Percentiles rank a stretch among this genome's conserved stretches.
These are phyloP conservation scores for Bruguiera parviflora DNA, from an alignment of 345 rosid species.

Conservation along the genomic window DNA sequence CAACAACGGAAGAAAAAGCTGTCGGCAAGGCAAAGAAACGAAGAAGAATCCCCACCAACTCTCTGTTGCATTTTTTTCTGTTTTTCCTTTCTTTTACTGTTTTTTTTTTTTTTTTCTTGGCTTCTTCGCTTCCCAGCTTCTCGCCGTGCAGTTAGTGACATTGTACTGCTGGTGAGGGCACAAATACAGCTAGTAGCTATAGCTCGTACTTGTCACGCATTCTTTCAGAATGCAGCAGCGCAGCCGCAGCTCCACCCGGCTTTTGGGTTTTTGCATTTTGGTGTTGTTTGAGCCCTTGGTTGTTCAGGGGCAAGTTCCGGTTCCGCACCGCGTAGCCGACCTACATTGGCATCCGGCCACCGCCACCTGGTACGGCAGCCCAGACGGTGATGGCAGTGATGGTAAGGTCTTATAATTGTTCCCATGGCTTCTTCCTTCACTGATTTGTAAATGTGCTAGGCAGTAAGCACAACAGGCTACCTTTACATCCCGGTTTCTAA, in stretches of 20 bases:
- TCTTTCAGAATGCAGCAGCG: slow-evolving; percentile 23
- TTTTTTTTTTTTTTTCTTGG: slow-evolving; percentile 1
- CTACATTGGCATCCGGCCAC: slow-evolving; percentile 77
- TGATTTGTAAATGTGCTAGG: neutral
- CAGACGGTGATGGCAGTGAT: slow-evolving; percentile 92
- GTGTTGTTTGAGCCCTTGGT: slow-evolving; percentile 15
- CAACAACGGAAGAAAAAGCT: slow-evolving; percentile 5
- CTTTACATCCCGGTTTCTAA: neutral
- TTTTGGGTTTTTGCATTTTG: neutral
- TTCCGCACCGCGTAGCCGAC: slow-evolving; percentile 26
- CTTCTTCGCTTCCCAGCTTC: neutral
- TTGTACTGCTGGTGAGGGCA: slow-evolving; percentile 3
- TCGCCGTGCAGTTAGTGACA: neutral
- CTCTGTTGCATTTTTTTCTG: no score
- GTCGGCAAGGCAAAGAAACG: slow-evolving; percentile 23
- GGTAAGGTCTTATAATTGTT: slow-evolving; percentile 34
- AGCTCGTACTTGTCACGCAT: neutral
- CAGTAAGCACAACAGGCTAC: neutral
- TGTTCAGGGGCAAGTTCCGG: slow-evolving; percentile 31
- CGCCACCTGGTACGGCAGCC: slow-evolving; percentile 95
- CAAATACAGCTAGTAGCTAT: neutral
- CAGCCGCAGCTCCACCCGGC: neutral
- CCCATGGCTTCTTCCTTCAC: neutral
- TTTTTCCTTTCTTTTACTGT: neutral
- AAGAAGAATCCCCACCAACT: no score